Conservation (phyloP, 371 early-diverging fungal genomes). For the Actinomortierella wolfii region DNA sequence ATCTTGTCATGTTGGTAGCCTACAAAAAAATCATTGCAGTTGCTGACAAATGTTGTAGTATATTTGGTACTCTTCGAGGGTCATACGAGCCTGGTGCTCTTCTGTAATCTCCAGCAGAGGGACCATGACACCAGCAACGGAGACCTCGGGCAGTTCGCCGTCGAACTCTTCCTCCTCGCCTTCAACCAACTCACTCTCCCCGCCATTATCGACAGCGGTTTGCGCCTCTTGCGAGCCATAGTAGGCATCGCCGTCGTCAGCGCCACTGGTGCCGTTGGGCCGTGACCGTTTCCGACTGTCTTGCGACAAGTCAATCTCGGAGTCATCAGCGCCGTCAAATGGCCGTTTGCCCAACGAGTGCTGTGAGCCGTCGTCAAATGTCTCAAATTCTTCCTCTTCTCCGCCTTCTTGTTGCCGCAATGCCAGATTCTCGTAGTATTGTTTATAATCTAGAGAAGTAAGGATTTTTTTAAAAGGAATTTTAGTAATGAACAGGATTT, state of each 20-base stretch:
- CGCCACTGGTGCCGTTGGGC: no score
- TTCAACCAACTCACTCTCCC: conserved; percentile 6
- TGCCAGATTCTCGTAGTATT: conserved; percentile 33
- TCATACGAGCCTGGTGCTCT: conserved; percentile 62
- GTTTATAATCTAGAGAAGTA: conserved; percentile 18
- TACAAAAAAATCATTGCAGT: not conserved
- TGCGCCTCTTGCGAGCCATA: no score
- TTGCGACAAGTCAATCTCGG: no score
- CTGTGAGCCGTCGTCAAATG: conserved; percentile 1
- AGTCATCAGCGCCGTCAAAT: conserved; percentile 17
- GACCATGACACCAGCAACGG: conserved; percentile 51
- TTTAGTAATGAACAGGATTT: not conserved
- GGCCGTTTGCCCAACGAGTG: conserved; percentile 5
- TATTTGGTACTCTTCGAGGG: conserved; percentile 59
- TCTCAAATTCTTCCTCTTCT: conserved; percentile 47
- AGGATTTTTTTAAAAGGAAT: not conserved
- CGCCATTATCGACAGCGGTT: no score
- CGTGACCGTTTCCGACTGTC: no score
- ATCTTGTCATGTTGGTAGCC: no score
- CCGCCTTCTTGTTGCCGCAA: conserved; percentile 22
- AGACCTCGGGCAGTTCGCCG: conserved; percentile 19
- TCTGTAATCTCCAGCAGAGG: conserved; percentile 60
- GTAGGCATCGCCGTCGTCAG: no score
- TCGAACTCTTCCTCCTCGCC: conserved; percentile 46
- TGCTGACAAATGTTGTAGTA: conserved; percentile 34